Evolutionary conservation across 1,139 yeast genomes (phyloP).

Genomic region (Spencermartinsiella ligniputridi): DNA sequence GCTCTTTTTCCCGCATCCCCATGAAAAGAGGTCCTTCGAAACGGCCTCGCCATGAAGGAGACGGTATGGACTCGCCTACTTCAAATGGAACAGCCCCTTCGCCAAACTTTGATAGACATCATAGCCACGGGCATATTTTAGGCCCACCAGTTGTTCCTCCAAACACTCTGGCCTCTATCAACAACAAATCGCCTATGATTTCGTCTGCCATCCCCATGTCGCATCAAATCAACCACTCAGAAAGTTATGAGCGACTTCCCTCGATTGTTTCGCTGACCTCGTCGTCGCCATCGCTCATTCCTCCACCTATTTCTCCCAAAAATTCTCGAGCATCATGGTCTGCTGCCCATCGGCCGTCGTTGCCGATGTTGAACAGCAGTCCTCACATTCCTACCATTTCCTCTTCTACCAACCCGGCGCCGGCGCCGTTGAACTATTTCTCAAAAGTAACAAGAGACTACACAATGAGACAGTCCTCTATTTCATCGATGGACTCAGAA

Average conservation of each 20-base stretch:
- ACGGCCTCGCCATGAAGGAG: slow-evolving; percentile 18
- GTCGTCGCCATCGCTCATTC: slow-evolving; percentile 13
- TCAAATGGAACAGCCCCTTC: not conserved
- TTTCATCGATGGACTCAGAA: slow-evolving; percentile 17
- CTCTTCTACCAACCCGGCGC: not conserved
- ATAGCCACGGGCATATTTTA: not conserved
- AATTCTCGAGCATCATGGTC: not conserved
- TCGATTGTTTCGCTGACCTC: slow-evolving; percentile 26
- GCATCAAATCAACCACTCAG: not conserved
- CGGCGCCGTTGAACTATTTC: slow-evolving; percentile 7
- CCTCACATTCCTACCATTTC: not conserved
- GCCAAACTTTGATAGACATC: not conserved
- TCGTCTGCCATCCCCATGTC: not conserved
- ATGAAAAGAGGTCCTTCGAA: slow-evolving; percentile 42
- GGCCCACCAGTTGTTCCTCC: not conserved
- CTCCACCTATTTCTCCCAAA: slow-evolving; percentile 7
- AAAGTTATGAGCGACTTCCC: slow-evolving; percentile 24
- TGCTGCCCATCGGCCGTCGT: slow-evolving; percentile 1
- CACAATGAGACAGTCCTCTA: slow-evolving; percentile 16
- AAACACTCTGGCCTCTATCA: not conserved
- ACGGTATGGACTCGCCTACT: not conserved
- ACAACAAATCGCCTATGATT: not conserved
- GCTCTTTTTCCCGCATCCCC: slow-evolving; percentile 40
- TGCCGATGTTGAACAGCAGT: not conserved
- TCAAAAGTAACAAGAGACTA: slow-evolving; percentile 13